These are phyloP conservation scores for Apocynum venetum DNA, from an alignment of 257 asterid species.

Conservation along the genomic window DNA sequence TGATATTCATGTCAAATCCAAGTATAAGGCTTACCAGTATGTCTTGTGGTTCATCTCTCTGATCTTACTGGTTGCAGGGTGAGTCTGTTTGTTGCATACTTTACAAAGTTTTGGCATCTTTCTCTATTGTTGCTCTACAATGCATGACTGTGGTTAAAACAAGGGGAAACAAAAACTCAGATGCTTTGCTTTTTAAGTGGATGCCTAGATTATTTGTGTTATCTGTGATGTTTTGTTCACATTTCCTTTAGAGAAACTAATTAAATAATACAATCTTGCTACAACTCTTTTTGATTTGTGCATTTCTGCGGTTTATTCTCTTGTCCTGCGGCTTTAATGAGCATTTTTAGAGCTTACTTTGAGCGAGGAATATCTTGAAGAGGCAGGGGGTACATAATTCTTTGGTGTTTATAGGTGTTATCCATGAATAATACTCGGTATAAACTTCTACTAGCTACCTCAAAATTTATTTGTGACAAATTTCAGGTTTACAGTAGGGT, in stretches of 20 bases:
- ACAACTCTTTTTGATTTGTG: not conserved
- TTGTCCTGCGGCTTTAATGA: not conserved
- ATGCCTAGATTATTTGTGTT: not conserved
- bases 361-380: not conserved
- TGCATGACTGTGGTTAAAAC: not conserved
- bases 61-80: slow-evolving; percentile 62
- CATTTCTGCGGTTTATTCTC: not conserved
- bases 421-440: not conserved
- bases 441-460: not conserved
- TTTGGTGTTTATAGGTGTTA: not conserved
- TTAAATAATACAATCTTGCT: not conserved
- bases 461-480: not conserved
- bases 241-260: not conserved
- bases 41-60: slow-evolving; percentile 55
- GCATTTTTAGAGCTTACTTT: not conserved
- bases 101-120: too few species aligned
- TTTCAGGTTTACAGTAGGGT: slow-evolving; percentile 61
- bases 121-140: not conserved
- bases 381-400: not conserved
- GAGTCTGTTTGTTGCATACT: slow-evolving; percentile 6
- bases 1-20: slow-evolving; percentile 48
- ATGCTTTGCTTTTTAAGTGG: not conserved
- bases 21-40: slow-evolving; percentile 69
- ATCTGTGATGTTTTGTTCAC: not conserved
- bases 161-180: not conserved